Evolutionary conservation across 176 grass and related monocot genomes (phyloP), one percentile per base, ranked within the genome.

Genomic region (Aegilops sharonensis): DNA sequence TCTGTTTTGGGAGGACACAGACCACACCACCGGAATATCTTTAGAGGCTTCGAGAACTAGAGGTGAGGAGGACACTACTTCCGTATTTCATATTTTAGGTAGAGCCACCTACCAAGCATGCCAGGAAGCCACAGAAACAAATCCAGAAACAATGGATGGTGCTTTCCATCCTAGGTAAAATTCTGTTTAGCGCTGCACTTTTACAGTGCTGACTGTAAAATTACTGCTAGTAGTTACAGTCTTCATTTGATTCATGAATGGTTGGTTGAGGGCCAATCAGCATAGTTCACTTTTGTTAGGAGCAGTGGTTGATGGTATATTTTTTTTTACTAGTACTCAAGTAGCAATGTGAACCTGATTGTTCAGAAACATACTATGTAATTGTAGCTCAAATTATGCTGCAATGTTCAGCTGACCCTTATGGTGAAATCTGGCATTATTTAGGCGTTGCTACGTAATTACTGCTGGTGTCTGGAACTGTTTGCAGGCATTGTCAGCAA

Each of bases 1-100:
- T 86, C 83, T 24, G 14, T 68, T 76, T 68, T 37, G 27, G 63
- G 42, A 13, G 47, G 68, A 75, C 47, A 20, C 87, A 20, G 21
- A 17, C 48, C 87, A 75, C 34, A 29, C 77, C 11, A 15, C 84
- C 88, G 47, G 14, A 31, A 21, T 77, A 71, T 63, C 63, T 36
- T 57, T 90, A 82, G 78, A 82, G 9, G 27, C 35, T 89, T 88
- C 88, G 1, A 81, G 88, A 90, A 85, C 21, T 8, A 62, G 9
- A 43, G 13, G 71, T 89, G 71, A 21, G 57, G 17, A 5, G 57
- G 17, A 18, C 17, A 21, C 54, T 0, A 8, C 54, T 57, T 0
- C 18, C 54, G 3, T 56, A 54, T 50, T 45, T 45, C 54, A 8
- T 56, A 54, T 50, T 45, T 45, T 11, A 50, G 34, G 27, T 80